A percentile compares a stretch with the other conserved stretches of the same genome.
phyloP scores from a whole-genome alignment of 2,329 filamentous ascomycete species.

The Graphilbum sp. region DNA sequence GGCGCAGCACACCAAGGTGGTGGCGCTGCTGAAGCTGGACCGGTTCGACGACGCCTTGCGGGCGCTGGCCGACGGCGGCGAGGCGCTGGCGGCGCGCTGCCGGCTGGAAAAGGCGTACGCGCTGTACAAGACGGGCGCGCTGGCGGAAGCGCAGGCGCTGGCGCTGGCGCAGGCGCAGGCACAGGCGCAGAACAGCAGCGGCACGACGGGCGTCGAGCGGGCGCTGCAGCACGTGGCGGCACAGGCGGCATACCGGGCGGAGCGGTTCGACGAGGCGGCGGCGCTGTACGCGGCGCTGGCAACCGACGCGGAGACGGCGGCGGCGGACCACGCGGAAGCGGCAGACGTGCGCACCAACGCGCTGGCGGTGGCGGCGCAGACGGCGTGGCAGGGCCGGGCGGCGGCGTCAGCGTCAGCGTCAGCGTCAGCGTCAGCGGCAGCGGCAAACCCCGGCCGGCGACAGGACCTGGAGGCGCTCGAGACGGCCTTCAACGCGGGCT shows the following conservation, averaged over 20 bases:
- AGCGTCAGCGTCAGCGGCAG: constrained; percentile 30
- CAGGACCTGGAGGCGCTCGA: constrained; percentile 63
- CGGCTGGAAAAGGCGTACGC: constrained; percentile 61
- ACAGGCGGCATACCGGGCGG: constrained; percentile 57
- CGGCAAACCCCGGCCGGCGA: constrained; percentile 30
- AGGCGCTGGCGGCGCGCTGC: constrained; percentile 42
- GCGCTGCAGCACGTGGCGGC: constrained; percentile 38
- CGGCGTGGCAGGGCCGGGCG: constrained; percentile 49
- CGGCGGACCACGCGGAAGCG: constrained; percentile 36
- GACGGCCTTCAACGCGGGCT: constrained; percentile 67
- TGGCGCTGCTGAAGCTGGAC: constrained; percentile 68
- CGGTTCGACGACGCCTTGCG: constrained; percentile 64
- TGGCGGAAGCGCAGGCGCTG: constrained; percentile 41
- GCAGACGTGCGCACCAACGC: constrained; percentile 64
- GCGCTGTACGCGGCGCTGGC: constrained; percentile 46
- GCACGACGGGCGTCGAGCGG: constrained; percentile 6
- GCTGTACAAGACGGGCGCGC: constrained; percentile 63
- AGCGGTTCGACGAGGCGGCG: constrained; percentile 53
- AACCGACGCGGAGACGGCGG: constrained; percentile 21
- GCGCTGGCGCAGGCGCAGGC: constrained; percentile 11
- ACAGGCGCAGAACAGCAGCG: constrained; percentile 1
- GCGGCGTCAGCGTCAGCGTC: constrained; percentile 30
- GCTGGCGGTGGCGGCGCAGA: constrained; percentile 55
- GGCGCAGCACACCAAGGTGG: constrained; percentile 52
- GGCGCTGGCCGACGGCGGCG: constrained; percentile 46